Percentiles rank a stretch among this genome's conserved stretches.
Conservation (phyloP, 2,329 filamentous ascomycete species). For the Ophiocordyceps robertsii region DNA sequence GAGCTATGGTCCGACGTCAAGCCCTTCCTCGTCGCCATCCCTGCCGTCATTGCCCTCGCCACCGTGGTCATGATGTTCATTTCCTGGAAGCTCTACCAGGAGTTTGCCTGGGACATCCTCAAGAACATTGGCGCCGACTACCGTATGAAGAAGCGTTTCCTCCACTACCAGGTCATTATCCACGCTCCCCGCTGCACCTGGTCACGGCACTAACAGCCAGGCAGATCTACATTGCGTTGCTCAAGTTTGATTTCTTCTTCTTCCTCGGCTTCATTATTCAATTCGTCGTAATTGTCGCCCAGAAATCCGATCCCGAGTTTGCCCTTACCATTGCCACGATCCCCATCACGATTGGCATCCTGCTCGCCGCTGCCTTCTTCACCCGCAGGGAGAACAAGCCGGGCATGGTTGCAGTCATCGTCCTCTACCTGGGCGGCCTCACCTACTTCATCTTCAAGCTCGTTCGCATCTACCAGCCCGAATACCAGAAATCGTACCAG, state of each 20-base stretch:
- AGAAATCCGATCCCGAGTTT: slow-evolving; percentile 58
- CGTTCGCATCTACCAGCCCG: slow-evolving; percentile 76
- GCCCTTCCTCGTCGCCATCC: slow-evolving; percentile 74
- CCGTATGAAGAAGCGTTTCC: slow-evolving; percentile 89
- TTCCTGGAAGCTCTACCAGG: slow-evolving; percentile 93
- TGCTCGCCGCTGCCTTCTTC: slow-evolving; percentile 73
- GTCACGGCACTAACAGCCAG: slow-evolving; percentile 7
- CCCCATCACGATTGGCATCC: slow-evolving; percentile 78
- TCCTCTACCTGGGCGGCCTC: slow-evolving; percentile 77
- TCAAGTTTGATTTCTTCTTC: slow-evolving; percentile 99
- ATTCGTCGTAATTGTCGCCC: slow-evolving; percentile 82
- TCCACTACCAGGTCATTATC: slow-evolving; percentile 75
- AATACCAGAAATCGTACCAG: slow-evolving; percentile 47
- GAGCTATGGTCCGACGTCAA: slow-evolving; percentile 56
- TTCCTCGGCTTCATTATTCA: slow-evolving; percentile 98
- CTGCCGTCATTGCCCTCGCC: slow-evolving; percentile 65
- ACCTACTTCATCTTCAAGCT: slow-evolving; percentile 98
- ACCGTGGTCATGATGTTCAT: slow-evolving; percentile 62
- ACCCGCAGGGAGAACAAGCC: slow-evolving; percentile 68
- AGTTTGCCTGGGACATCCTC: slow-evolving; percentile 98
- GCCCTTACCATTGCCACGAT: slow-evolving; percentile 80
- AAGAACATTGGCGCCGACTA: slow-evolving; percentile 98
- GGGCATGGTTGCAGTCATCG: slow-evolving; percentile 67
- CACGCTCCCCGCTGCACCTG: background rate
- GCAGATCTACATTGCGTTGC: slow-evolving; percentile 89